Conservation (phyloP, 306 rosid species). For the Cicer arietinum region DNA sequence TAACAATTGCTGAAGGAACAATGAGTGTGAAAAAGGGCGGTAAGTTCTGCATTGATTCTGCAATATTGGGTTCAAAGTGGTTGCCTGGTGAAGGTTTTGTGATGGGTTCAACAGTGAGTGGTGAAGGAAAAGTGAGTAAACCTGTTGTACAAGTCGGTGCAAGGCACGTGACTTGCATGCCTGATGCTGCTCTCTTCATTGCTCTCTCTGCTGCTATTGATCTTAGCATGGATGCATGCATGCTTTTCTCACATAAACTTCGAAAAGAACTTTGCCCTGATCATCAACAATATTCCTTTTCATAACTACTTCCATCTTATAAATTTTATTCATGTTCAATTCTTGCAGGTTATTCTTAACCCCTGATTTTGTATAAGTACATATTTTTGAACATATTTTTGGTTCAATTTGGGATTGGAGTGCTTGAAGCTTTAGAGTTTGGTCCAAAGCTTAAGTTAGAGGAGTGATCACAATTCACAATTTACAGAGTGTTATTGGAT, state of each 20-base stretch:
- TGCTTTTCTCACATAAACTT: constrained; percentile 75
- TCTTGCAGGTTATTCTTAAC: constrained; percentile 16
- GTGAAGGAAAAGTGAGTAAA: constrained; percentile 82
- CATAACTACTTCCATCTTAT: constrained; percentile 1
- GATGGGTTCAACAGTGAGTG: constrained; percentile 78
- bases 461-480: constrained; percentile 37
- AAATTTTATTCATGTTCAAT: not conserved
- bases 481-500: constrained; percentile 26
- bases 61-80: constrained; percentile 49
- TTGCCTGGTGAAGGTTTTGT: constrained; percentile 69
- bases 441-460: constrained; percentile 25
- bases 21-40: constrained; percentile 76
- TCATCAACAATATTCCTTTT: constrained; percentile 56
- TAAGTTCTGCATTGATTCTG: constrained; percentile 69
- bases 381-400: constrained; percentile 18
- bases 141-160: constrained; percentile 78
- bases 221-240: constrained; percentile 92
- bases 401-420: constrained; percentile 42
- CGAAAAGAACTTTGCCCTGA: constrained; percentile 73
- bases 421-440: constrained; percentile 35
- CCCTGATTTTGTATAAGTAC: constrained; percentile 29
- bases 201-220: constrained; percentile 85
- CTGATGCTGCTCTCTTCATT: constrained; percentile 78
- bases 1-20: constrained; percentile 78
- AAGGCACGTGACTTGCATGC: constrained; percentile 80